Evolutionary conservation across 768 basidiomycete species (phyloP), one percentile per base, ranked within the genome.

Genomic region (Scleroderma bovista): DNA sequence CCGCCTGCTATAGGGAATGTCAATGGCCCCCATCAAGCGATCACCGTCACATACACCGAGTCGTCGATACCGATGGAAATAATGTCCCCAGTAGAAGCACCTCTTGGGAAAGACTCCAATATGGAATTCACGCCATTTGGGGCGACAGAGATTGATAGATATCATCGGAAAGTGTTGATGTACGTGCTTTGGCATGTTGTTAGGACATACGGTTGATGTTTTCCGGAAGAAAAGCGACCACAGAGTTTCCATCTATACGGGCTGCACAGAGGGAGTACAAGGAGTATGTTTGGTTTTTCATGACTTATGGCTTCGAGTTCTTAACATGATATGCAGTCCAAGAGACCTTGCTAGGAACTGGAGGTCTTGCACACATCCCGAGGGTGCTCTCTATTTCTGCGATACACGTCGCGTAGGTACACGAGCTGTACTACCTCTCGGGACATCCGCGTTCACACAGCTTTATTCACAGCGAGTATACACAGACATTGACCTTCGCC

Each of bases 331-430:
- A 17, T 36, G n/a, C 23, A 49, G 48, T 37, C 40, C 42, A 17
- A 29, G 22, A 44, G 41, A 44, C 29, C 48, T 24, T 17, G 7
- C 6, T 22, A 13, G 3, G 19, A 9, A 1, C 6, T 49, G 48
- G 48, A 34, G 19, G 26, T 34, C 42, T 3, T 65, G 65, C 31
- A 60, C 66, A 5, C 61, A 66, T 36, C 59, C 55, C n/a, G 64
- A 64, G 43, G 64, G 64, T 11, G 51, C 53, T 26, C 55, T 53
- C 20, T 58, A 58, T 43, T 66, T 64, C 45, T 61, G 53, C 45
- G 42, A 61, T 39, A n/a, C 34, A 13, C 51, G 58, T 41, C 55
- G 53, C 24, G 60, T 65, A 37, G n/a, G 54, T 40, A 44, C 1
- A 16, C 29, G 15, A 13, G 13, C 34, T 23, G 16, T 24, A 16